Evolutionary conservation across 139 green algal genomes (phyloP).

Genomic region (Closterium sp.): DNA sequence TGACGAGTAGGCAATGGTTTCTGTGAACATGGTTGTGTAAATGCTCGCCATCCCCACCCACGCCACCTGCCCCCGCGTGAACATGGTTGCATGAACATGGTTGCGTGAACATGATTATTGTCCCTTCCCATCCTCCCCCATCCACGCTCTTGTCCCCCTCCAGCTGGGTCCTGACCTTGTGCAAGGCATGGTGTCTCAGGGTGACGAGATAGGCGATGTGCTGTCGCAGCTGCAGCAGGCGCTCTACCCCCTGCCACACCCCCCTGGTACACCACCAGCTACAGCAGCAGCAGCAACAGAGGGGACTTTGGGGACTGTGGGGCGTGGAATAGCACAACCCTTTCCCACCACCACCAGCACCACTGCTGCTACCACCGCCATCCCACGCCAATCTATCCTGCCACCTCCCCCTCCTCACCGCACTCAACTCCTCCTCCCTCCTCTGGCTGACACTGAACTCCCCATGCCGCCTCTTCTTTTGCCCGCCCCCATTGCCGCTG

Average conservation of each 20-base stretch:
- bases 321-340: no score
- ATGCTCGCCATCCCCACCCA: no score
- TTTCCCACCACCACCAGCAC: neutral
- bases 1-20: neutral
- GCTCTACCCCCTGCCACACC: conserved; percentile 20
- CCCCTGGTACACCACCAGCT: no score
- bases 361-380: no score
- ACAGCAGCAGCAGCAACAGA: neutral
- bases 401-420: neutral
- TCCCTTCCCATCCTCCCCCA: no score
- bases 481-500: no score
- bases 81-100: no score
- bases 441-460: neutral
- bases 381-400: neutral
- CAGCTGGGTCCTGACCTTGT: conserved; percentile 22
- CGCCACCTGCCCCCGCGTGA: no score
- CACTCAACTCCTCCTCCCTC: neutral
- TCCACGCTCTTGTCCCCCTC: neutral
- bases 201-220: conserved; percentile 23
- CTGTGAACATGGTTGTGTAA: neutral
- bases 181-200: conserved; percentile 39
- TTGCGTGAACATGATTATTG: no score
- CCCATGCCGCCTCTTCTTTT: neutral
- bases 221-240: conserved; percentile 33
- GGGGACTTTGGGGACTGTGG: no score